These are phyloP conservation scores for Chrysoporthe deuterocubensis DNA, from an alignment of 2,329 filamentous ascomycete species.

Conservation along the genomic window DNA sequence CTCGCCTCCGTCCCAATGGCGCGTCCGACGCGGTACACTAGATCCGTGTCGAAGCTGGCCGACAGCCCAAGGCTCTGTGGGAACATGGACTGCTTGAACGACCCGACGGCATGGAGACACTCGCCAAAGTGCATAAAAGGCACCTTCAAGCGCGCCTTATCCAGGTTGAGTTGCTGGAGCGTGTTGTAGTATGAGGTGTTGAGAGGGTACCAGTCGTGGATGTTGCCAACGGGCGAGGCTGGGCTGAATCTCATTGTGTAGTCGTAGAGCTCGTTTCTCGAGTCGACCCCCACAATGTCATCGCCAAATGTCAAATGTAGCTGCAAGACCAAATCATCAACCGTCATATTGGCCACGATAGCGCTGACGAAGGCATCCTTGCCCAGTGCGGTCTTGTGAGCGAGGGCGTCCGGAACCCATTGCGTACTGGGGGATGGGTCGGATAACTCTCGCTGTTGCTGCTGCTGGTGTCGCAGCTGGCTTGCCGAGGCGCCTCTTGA, in stretches of 20 bases:
- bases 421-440: constrained; percentile 21
- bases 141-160: constrained; percentile 43
- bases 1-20: constrained; percentile 48
- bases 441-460: neutral
- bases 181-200: constrained; percentile 48
- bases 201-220: constrained; percentile 49
- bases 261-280: constrained; percentile 45
- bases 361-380: constrained; percentile 35
- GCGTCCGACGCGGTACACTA: constrained; percentile 46
- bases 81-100: constrained; percentile 51
- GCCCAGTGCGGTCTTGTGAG: constrained; percentile 18
- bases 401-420: constrained; percentile 19
- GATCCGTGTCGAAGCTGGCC: constrained; percentile 46
- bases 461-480: neutral
- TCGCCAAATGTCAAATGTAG: constrained; percentile 49
- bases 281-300: constrained; percentile 44
- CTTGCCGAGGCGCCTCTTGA: neutral
- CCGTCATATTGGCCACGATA: constrained; percentile 39
- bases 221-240: constrained; percentile 43
- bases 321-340: constrained; percentile 44
- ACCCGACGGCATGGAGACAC: constrained; percentile 49
- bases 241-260: constrained; percentile 42
- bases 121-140: constrained; percentile 49
- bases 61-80: constrained; percentile 47
- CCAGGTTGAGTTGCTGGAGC: constrained; percentile 43